phyloP scores from a whole-genome alignment of 345 rosid genomes.

The Brassica cretica region DNA sequence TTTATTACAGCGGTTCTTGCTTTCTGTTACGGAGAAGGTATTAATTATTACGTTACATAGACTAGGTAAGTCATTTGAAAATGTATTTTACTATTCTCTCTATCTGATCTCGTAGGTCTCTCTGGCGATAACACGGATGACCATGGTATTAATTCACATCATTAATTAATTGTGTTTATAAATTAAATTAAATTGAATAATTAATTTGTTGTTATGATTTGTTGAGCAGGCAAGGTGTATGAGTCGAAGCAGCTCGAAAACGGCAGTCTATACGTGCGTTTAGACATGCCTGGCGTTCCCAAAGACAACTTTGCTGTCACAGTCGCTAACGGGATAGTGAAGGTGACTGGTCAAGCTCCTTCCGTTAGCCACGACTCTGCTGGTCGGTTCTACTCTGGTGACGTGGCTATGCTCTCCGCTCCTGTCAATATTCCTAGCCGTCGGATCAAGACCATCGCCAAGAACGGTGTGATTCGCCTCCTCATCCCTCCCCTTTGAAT shows the following conservation, averaged over 20 bases:
- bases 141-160: neutral
- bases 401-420: neutral
- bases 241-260: neutral
- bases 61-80: neutral
- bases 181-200: no score
- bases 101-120: neutral
- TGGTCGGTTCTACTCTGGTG: neutral
- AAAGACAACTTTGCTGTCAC: neutral
- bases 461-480: conserved; percentile 1
- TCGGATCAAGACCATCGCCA: neutral
- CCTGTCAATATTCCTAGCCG: neutral
- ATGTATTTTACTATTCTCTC: neutral
- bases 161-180: neutral
- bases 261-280: neutral
- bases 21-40: neutral
- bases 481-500: neutral
- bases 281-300: neutral
- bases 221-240: neutral
- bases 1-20: neutral
- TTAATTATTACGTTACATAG: neutral
- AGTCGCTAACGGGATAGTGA: neutral
- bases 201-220: neutral
- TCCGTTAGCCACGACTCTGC: neutral
- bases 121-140: neutral
- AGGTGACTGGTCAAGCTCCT: conserved; percentile 1